These are phyloP conservation scores for Nicotiana benthamiana DNA, from an alignment of 257 asterid genomes.

Conservation along the genomic window DNA sequence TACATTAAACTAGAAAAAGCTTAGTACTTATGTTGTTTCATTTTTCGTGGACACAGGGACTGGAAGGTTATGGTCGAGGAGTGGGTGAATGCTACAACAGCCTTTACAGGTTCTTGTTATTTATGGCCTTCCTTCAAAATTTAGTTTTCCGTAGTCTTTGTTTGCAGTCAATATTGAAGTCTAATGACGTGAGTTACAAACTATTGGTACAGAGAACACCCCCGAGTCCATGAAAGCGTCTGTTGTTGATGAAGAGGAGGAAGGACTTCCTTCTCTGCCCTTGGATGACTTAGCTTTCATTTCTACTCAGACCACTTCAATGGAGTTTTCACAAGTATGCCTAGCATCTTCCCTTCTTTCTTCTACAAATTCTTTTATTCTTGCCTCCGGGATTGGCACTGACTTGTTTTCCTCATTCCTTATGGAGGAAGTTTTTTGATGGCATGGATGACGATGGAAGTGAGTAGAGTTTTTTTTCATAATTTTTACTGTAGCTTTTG, in stretches of 20 bases:
- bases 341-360: background rate
- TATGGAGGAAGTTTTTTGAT: slow-evolving; percentile 64
- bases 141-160: background rate
- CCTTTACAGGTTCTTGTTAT: slow-evolving; percentile 38
- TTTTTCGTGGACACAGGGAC: slow-evolving; percentile 34
- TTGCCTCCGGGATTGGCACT: slow-evolving; percentile 3
- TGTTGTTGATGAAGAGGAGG: slow-evolving; percentile 47
- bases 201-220: slow-evolving; percentile 35
- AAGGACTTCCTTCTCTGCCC: slow-evolving; percentile 88
- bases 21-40: background rate
- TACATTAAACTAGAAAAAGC: background rate
- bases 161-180: background rate
- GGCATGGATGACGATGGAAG: slow-evolving; percentile 93
- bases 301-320: slow-evolving; percentile 37
- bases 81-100: slow-evolving; percentile 41
- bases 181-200: background rate
- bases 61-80: slow-evolving; percentile 70
- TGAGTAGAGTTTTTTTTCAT: slow-evolving; percentile 42
- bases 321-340: slow-evolving; percentile 69
- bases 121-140: background rate
- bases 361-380: background rate
- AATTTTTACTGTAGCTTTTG: slow-evolving; percentile 23
- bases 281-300: slow-evolving; percentile 70
- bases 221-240: slow-evolving; percentile 56
- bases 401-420: slow-evolving; percentile 13